Evolutionary conservation across 495 filamentous ascomycete genomes (phyloP).

Genomic region (Penicillium ucsense): DNA sequence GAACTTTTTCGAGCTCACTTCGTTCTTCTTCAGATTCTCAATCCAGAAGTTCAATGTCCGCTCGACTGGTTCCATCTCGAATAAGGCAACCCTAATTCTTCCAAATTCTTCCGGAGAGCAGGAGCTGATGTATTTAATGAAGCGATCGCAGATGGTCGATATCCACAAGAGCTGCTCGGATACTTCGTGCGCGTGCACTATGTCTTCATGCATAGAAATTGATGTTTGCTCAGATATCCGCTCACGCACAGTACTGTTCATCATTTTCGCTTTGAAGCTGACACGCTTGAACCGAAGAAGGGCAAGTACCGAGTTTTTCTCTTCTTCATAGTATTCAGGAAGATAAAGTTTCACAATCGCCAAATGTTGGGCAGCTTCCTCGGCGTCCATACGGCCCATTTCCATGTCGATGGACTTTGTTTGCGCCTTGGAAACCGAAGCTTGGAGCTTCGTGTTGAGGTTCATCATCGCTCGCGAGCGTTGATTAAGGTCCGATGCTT

Average conservation of each 20-base stretch:
- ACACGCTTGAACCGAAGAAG: conserved; percentile 80
- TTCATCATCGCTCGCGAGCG: conserved; percentile 92
- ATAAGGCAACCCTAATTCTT: conserved; percentile 63
- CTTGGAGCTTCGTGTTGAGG: conserved; percentile 85
- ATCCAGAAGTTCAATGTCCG: conserved; percentile 83
- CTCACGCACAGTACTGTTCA: conserved; percentile 73
- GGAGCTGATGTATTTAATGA: conserved; percentile 63
- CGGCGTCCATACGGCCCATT: conserved; percentile 74
- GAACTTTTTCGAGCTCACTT: conserved; percentile 76
- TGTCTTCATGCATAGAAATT: conserved; percentile 55
- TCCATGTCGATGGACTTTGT: conserved; percentile 91
- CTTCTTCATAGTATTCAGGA: conserved; percentile 71
- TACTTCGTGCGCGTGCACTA: conserved; percentile 67
- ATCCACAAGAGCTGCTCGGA: conserved; percentile 84
- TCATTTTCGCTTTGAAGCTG: conserved; percentile 75
- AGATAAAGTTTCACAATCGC: conserved; percentile 82
- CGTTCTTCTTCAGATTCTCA: conserved; percentile 70
- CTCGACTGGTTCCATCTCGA: conserved; percentile 91
- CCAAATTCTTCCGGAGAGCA: conserved; percentile 71
- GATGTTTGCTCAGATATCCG: conserved; percentile 48
- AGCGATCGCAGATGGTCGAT: conserved; percentile 69
- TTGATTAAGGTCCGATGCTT: conserved; percentile 75
- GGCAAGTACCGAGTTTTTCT: conserved; percentile 74
- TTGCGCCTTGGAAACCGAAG: conserved; percentile 80
- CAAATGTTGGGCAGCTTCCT: conserved; percentile 81